Percentiles rank a stretch among this genome's conserved stretches.
phyloP scores from a whole-genome alignment of 2,329 filamentous ascomycete species.

The Trichoderma sp. region DNA sequence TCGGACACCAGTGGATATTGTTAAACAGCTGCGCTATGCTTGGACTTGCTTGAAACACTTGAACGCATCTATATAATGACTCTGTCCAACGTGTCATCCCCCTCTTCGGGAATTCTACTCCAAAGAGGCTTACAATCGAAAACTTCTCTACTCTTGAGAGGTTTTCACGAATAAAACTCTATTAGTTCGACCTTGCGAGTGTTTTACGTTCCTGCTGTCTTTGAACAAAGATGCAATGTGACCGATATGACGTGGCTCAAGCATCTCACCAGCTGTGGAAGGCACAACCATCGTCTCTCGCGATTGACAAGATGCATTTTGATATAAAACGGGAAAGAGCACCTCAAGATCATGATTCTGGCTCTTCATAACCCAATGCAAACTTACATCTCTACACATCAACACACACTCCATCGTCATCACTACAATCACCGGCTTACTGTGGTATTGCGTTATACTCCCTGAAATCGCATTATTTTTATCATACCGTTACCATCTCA shows the following conservation, averaged over 20 bases:
- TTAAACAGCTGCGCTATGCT: not conserved
- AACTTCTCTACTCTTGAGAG: not conserved
- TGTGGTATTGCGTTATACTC: not conserved
- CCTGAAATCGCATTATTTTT: not conserved
- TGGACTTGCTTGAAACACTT: not conserved
- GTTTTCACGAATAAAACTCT: not conserved
- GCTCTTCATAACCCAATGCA: not conserved
- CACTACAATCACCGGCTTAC: not conserved
- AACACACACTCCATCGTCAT: not conserved
- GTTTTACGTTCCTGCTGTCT: not conserved
- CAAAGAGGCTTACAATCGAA: not conserved
- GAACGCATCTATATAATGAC: not conserved
- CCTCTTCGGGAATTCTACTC: not conserved
- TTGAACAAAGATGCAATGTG: not conserved
- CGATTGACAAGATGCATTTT: not conserved
- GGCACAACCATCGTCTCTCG: not conserved
- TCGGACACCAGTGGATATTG: not conserved
- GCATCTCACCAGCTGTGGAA: not conserved
- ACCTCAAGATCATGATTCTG: not conserved
- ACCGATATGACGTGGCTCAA: not conserved
- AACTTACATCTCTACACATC: not conserved
- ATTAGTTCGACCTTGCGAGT: not conserved
- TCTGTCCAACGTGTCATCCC: not conserved
- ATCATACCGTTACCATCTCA: not conserved
- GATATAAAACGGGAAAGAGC: not conserved